These are phyloP conservation scores for Aureobasidium subglaciale DNA, from an alignment of 2,329 filamentous ascomycete genomes.

Conservation along the genomic window DNA sequence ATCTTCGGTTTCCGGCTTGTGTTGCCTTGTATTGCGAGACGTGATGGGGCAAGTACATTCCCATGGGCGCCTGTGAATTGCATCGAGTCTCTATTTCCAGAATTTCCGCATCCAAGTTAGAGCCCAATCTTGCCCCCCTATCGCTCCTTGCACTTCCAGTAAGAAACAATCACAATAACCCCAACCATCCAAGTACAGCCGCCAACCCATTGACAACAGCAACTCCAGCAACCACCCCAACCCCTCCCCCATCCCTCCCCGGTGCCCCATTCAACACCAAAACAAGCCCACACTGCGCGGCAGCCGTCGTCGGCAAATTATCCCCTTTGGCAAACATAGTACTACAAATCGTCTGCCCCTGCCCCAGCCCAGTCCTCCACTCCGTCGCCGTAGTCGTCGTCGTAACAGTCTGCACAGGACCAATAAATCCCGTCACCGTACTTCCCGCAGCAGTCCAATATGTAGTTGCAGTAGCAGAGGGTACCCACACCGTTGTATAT, in stretches of 20 bases:
- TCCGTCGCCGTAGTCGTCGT: background rate
- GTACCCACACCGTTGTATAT: background rate
- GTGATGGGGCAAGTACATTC: too few relatives aligned
- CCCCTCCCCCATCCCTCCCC: background rate
- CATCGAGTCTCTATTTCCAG: too few relatives aligned
- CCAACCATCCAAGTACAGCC: background rate
- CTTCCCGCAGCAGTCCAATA: background rate
- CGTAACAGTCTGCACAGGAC: background rate
- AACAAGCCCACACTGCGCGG: slow-evolving; percentile 5
- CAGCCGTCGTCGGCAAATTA: slow-evolving; percentile 9
- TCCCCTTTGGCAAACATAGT: slow-evolving; percentile 1
- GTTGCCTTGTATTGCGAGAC: too few relatives aligned
- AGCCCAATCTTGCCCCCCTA: too few relatives aligned
- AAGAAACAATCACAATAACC: background rate
- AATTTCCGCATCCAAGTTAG: too few relatives aligned
- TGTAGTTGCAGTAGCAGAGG: background rate
- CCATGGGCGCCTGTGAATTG: too few relatives aligned
- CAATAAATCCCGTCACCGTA: background rate
- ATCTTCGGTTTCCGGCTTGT: too few relatives aligned
- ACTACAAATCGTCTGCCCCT: background rate
- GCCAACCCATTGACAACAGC: background rate
- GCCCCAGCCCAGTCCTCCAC: background rate
- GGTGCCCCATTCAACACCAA: slow-evolving; percentile 4
- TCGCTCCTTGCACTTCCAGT: too few relatives aligned
- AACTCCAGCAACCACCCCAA: background rate